Percentiles rank a stretch among this genome's conserved stretches.
These are phyloP conservation scores for Xylariaceae sp. DNA, from an alignment of 2,329 filamentous ascomycete genomes.

Conservation along the genomic window DNA sequence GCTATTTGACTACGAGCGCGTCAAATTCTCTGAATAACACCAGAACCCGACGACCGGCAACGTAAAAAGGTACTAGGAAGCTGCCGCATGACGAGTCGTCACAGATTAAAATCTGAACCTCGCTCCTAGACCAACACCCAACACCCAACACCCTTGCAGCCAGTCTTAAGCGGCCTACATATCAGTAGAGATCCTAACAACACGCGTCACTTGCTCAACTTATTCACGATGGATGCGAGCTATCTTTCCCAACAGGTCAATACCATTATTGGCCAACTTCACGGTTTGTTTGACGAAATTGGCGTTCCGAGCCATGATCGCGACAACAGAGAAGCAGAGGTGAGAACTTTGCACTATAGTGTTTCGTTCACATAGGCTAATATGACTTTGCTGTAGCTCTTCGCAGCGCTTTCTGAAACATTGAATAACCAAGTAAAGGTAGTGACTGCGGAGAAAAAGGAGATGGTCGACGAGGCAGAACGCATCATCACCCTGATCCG, in stretches of 20 bases:
- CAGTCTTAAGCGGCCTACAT: slow-evolving; percentile 1
- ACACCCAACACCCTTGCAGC: background rate
- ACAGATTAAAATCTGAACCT: slow-evolving; percentile 13
- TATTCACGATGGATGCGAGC: slow-evolving; percentile 76
- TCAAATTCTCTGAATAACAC: background rate
- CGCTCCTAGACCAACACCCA: background rate
- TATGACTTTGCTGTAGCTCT: slow-evolving; percentile 66
- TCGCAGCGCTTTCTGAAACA: slow-evolving; percentile 88
- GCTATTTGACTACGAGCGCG: slow-evolving; percentile 19
- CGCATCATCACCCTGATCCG: slow-evolving; percentile 83
- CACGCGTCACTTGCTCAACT: background rate
- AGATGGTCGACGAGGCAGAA: slow-evolving; percentile 87
- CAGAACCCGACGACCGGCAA: background rate
- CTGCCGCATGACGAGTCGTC: slow-evolving; percentile 22
- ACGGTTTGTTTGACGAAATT: slow-evolving; percentile 96
- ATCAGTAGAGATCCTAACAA: slow-evolving; percentile 3
- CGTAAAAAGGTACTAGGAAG: slow-evolving; percentile 3
- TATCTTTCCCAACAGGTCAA: slow-evolving; percentile 96
- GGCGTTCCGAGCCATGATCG: slow-evolving; percentile 93
- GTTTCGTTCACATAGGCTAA: slow-evolving; percentile 24
- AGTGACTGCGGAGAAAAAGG: slow-evolving; percentile 87
- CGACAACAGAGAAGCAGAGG: slow-evolving; percentile 87
- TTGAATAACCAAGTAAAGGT: slow-evolving; percentile 86
- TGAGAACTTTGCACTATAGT: slow-evolving; percentile 49
- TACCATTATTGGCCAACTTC: slow-evolving; percentile 88